phyloP scores from a whole-genome alignment of 441 rosid species.

The Isatis lusitanica region DNA sequence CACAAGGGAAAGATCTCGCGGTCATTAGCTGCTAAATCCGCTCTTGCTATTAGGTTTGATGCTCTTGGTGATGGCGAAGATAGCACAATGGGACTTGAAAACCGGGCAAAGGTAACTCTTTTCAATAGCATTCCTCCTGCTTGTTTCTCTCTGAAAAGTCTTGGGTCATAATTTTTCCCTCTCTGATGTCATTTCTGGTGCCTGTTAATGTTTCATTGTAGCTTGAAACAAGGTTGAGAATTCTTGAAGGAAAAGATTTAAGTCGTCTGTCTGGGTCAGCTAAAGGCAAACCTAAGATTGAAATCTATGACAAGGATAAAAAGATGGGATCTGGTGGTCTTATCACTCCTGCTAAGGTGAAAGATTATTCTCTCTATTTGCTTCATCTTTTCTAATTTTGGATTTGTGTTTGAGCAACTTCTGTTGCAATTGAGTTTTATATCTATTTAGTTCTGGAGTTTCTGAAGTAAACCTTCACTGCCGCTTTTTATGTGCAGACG shows the following conservation, averaged over 20 bases:
- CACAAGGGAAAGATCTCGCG: constrained; percentile 88
- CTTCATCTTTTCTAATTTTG: neutral
- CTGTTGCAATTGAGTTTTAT: neutral
- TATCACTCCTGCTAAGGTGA: constrained; percentile 80
- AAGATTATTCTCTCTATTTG: neutral
- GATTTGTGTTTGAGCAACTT: neutral
- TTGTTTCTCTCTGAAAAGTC: neutral
- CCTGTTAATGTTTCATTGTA: constrained; percentile 28
- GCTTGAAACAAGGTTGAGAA: constrained; percentile 83
- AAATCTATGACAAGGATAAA: constrained; percentile 77
- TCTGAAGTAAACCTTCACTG: neutral
- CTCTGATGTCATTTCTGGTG: neutral
- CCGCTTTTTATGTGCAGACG: constrained; percentile 43
- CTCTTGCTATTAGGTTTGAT: constrained; percentile 75
- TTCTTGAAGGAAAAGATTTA: constrained; percentile 78
- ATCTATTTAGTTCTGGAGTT: neutral
- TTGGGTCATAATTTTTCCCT: neutral
- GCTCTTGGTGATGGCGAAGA: constrained; percentile 87
- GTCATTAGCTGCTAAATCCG: constrained; percentile 85
- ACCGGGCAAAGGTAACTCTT: constrained; percentile 65
- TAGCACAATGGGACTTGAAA: constrained; percentile 76
- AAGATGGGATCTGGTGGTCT: constrained; percentile 62
- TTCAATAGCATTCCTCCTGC: neutral
- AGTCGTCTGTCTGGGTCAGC: constrained; percentile 77
- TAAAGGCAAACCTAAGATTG: constrained; percentile 91